Evolutionary conservation across 257 asterid species (phyloP).

Genomic region (Jacaranda mimosifolia): DNA sequence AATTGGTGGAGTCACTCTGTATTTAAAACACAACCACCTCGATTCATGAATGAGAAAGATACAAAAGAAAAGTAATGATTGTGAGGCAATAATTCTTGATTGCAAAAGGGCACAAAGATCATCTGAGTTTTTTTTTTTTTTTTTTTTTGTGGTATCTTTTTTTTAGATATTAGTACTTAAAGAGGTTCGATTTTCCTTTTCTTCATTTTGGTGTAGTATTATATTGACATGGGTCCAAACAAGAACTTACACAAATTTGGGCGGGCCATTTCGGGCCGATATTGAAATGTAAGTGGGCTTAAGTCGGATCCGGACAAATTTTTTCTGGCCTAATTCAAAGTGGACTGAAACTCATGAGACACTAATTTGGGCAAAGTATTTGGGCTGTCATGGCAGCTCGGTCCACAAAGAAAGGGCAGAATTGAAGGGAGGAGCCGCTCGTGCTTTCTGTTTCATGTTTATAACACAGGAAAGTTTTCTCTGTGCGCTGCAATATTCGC

Average conservation of each 20-base stretch:
- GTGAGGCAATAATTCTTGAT: too few relatives aligned
- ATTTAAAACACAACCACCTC: too few relatives aligned
- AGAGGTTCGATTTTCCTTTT: background rate
- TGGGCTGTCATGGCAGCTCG: background rate
- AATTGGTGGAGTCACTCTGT: too few relatives aligned
- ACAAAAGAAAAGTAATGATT: too few relatives aligned
- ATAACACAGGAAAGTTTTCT: background rate
- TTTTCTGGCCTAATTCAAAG: background rate
- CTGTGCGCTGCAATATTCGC: constrained; percentile 18
- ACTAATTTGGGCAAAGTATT: background rate
- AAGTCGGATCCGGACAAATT: background rate
- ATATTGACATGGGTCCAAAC: background rate
- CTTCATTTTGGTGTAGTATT: background rate
- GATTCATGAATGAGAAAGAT: too few relatives aligned
- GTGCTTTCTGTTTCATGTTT: background rate
- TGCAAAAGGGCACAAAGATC: too few relatives aligned
- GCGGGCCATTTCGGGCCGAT: background rate
- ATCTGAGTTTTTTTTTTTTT: too few relatives aligned
- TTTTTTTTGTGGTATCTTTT: too few relatives aligned
- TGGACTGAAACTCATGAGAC: constrained; percentile 1
- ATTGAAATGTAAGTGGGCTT: background rate
- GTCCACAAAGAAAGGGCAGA: constrained; percentile 2
- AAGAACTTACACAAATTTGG: background rate
- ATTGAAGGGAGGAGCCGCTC: background rate
- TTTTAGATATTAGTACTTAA: background rate